Base-by-base conservation (phyloP, 768 basidiomycete species). In the Obba rivulosa region DNA sequence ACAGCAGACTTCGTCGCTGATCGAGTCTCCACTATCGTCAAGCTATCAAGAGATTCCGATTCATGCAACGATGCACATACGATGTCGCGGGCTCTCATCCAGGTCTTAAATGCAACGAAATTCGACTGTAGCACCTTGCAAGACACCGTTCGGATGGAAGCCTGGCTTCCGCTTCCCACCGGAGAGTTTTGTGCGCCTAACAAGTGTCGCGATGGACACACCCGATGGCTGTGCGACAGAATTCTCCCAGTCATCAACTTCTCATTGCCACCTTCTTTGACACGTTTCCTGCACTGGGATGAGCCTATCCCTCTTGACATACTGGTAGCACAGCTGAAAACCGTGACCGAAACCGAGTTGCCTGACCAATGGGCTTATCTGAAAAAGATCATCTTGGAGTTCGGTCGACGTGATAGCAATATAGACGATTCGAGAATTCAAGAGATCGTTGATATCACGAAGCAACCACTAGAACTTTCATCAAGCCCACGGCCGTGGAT, bases 141-240 rank as follows among this genome's bases (percentile, higher is more conserved):
- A 8, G 50, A 62, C 13, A 31, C 7, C 11, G 46, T 2, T 11
- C 42, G 8, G 49, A 52, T 2, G 48, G 43, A 25, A 23, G 51
- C 34, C 13, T 76, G 75, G 73, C 51, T 77, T 5, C 75, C 74
- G 0, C 73, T 73, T 2, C 51, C 45, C 13, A 41, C 50, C 22
- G 71, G 70, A 4, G 55, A 76, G n/a, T 48, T 59, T 61, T 17
- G 20, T 16, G 16, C 52, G 28, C 28, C 28, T 10, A 17, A n/a
- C 8, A 43, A 46, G 5, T 66, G 69, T 35, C 41, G 45, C 16
- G 57, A 58, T n/a, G 60, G 41, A 47, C 34, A 23, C 46, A 57
- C 25, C 8, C 13, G 9, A 8, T 3, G 25, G 35, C 62, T 77
- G 2, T 76, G 72, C 46, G 71, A 77, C 46, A 52, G 63, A 28